phyloP scores from a whole-genome alignment of 2,329 filamentous ascomycete species.

The Ambrosiella cleistominuta region DNA sequence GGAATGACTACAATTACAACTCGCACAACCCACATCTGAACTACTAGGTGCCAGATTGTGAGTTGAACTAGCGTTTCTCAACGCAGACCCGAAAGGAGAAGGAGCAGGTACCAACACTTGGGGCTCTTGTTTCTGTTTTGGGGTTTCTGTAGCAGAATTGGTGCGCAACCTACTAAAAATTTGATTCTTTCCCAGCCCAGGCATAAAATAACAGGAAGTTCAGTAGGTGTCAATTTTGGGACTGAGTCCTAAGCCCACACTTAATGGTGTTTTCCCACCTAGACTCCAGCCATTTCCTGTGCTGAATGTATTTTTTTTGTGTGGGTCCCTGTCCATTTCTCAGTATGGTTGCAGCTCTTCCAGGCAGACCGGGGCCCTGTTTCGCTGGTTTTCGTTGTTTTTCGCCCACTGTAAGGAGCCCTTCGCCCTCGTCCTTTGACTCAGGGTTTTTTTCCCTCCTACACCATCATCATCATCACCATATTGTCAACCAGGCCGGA shows the following conservation, averaged over 20 bases:
- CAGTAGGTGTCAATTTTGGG: background rate
- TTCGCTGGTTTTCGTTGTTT: slow-evolving; percentile 4
- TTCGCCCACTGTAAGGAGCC: background rate
- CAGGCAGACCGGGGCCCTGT: background rate
- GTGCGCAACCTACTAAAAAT: background rate
- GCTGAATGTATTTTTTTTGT: background rate
- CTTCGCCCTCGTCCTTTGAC: slow-evolving; percentile 14
- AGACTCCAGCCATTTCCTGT: background rate
- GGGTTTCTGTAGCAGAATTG: background rate
- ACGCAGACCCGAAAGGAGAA: background rate
- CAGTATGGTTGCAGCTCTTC: background rate
- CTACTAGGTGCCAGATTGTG: too few species aligned
- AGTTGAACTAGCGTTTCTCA: too few species aligned
- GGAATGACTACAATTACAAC: too few species aligned
- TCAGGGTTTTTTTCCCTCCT: slow-evolving; percentile 10
- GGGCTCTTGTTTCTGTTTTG: background rate
- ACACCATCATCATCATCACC: slow-evolving; percentile 7
- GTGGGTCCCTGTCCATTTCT: background rate
- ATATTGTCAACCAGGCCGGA: slow-evolving; percentile 6
- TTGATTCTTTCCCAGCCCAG: slow-evolving; percentile 1
- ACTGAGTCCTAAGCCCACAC: background rate
- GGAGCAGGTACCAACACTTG: background rate
- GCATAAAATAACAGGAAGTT: background rate
- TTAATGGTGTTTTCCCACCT: background rate
- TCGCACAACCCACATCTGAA: too few species aligned